A percentile compares a stretch with the other conserved stretches of the same genome.
Conservation (phyloP, 768 basidiomycete species). For the Nidula microcarpa region DNA sequence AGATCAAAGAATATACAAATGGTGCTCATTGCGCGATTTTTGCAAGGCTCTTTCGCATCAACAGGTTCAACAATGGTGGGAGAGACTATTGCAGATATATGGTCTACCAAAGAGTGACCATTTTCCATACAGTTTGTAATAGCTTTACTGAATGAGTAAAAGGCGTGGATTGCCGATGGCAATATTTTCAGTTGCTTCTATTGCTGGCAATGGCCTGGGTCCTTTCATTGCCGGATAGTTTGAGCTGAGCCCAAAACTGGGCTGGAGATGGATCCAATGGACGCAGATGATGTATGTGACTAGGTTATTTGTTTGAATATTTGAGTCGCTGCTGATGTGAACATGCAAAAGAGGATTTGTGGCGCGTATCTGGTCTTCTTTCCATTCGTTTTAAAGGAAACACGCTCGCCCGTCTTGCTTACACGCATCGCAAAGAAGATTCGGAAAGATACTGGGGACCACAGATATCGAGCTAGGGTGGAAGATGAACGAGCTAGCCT, state of each 20-base stretch:
- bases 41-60: conserved; percentile 65
- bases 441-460: conserved; percentile 64
- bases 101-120: conserved; percentile 55
- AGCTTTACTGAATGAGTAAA: not conserved
- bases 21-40: conserved; percentile 62
- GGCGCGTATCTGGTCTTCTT: conserved; percentile 48
- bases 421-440: conserved; percentile 57
- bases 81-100: conserved; percentile 70
- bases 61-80: conserved; percentile 73
- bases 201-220: conserved; percentile 59
- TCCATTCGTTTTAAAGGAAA: conserved; percentile 64
- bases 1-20: conserved; percentile 51
- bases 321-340: not conserved
- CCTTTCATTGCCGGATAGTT: conserved; percentile 62
- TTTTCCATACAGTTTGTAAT: not conserved
- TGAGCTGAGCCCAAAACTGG: conserved; percentile 47
- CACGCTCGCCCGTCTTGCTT: conserved; percentile 68
- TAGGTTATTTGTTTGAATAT: not conserved
- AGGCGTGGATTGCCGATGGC: conserved; percentile 82
- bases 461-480: conserved; percentile 55
- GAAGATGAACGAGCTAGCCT: conserved; percentile 62
- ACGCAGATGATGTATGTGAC: conserved; percentile 53
- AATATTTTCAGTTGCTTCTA: conserved; percentile 57
- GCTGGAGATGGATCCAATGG: conserved; percentile 83
- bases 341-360: conserved; percentile 34